Evolutionary conservation across 192 early-diverging fungal species (phyloP), one percentile per base, ranked within the genome.

Genomic region (Spizellomyces sp.): DNA sequence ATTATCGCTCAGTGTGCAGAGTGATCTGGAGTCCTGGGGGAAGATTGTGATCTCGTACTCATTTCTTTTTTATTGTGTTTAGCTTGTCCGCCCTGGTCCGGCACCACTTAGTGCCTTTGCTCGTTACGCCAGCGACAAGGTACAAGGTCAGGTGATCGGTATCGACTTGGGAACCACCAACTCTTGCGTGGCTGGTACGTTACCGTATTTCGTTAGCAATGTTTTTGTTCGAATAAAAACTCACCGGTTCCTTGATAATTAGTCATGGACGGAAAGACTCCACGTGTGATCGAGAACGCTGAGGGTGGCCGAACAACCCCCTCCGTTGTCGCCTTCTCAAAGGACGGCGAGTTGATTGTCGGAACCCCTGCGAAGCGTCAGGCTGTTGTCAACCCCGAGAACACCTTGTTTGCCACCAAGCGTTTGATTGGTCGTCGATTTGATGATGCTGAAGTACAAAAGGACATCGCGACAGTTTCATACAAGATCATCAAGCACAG

Each of bases 111-210:
- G 22, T 41, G 64, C 27, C 27, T 58, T 69, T 17, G 36, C 15
- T 56, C 67, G 67, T 15, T 69, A 69, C 50, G 67, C 67, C 57
- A 59, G 55, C 56, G 69, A 70, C 58, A 70, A 70, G 69, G 58
- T 62, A n/a, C 69, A 70, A 46, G 69, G 69, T 9, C 58, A 64
- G n/a, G 69, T 70, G 43, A 96, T 99, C 70, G 98, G 98, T 79
- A 96, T 99, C 74, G 98, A 99, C 88, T 85, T 99, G 67, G 98
- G 98, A 56, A 99, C 98, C 41, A 99, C 98, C 73, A 98, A 99
- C 88, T 98, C 96, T n/a, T 99, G 98, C 78, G 98, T 99, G 45
- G 90, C 94, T 58, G 82, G 84, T 86, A 60, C 54, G 67, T 48
- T 10, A 36, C 45, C 70, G 9, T 62, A 63, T 46, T 77, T 69